Evolutionary conservation across 352 stramenopile species (phyloP).

Genomic region (Phytophthora tentaculata): DNA sequence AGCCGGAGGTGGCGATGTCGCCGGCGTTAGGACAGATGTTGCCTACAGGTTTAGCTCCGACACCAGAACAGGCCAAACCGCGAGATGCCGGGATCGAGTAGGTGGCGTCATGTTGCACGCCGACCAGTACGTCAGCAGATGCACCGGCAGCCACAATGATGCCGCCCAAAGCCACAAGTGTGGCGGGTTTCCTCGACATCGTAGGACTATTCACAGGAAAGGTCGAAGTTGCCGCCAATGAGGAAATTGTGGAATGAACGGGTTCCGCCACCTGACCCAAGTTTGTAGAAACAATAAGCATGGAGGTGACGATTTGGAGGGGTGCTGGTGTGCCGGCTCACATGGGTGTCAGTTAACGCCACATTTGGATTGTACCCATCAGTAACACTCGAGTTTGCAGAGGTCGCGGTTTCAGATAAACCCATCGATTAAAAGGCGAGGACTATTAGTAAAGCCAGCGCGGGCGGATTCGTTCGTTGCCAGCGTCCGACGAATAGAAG

Average conservation of each 20-base stretch:
- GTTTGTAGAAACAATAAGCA: too few relatives aligned
- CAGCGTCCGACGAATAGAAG: too few relatives aligned
- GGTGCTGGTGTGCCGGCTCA: too few relatives aligned
- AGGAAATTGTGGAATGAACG: slow-evolving; percentile 30
- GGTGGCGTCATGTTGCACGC: slow-evolving; percentile 29
- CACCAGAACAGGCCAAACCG: slow-evolving; percentile 26
- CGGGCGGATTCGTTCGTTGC: too few relatives aligned
- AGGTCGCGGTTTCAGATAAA: too few relatives aligned
- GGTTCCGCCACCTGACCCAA: not conserved
- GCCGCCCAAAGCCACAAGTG: slow-evolving; percentile 12
- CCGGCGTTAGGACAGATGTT: slow-evolving; percentile 20
- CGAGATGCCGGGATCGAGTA: slow-evolving; percentile 28
- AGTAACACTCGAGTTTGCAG: too few relatives aligned
- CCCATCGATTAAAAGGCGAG: too few relatives aligned
- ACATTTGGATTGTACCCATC: too few relatives aligned
- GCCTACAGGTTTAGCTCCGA: slow-evolving; percentile 13
- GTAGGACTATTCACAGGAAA: slow-evolving; percentile 8
- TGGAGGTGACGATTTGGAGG: too few relatives aligned
- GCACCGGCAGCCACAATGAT: slow-evolving; percentile 11
- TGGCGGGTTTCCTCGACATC: slow-evolving; percentile 15
- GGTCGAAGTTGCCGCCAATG: slow-evolving; percentile 12
- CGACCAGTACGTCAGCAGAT: slow-evolving; percentile 20
- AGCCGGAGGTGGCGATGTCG: slow-evolving; percentile 27
- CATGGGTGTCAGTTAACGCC: too few relatives aligned
- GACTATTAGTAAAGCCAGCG: too few relatives aligned